Evolutionary conservation across 345 rosid species (phyloP).

Genomic region (Eucalyptus polybractea): DNA sequence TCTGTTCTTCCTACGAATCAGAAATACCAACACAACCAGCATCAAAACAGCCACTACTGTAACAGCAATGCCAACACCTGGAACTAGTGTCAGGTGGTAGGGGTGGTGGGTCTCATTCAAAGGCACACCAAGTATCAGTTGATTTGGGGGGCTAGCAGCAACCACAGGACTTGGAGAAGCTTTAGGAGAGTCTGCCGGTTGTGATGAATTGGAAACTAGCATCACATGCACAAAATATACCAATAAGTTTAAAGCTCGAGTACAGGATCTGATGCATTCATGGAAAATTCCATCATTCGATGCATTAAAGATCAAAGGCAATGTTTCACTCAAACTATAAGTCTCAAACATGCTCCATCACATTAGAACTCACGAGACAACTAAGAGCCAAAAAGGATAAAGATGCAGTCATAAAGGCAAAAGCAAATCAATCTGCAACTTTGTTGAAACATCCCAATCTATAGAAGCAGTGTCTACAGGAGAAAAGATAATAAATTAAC

Average conservation of each 20-base stretch:
- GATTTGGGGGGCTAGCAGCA: slow-evolving; percentile 81
- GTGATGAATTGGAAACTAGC: slow-evolving; percentile 29
- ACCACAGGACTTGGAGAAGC: slow-evolving; percentile 43
- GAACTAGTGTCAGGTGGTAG: slow-evolving; percentile 56
- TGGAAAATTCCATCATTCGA: background rate
- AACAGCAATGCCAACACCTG: slow-evolving; percentile 56
- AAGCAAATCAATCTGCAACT: background rate
- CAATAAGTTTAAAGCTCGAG: background rate
- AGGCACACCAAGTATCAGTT: slow-evolving; percentile 23
- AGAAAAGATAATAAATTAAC: background rate
- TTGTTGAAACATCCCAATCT: background rate
- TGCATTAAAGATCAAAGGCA: background rate
- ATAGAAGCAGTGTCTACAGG: no score
- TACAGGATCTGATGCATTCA: background rate
- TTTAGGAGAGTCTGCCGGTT: slow-evolving; percentile 28
- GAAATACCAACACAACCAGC: slow-evolving; percentile 52
- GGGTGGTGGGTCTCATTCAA: slow-evolving; percentile 28
- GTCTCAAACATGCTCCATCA: background rate
- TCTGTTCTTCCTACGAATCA: slow-evolving; percentile 53
- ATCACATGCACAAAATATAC: background rate
- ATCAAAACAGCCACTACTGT: slow-evolving; percentile 42
- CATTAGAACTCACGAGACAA: background rate
- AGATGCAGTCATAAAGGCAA: background rate
- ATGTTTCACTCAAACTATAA: background rate
- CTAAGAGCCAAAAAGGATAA: background rate